Base-by-base conservation (phyloP, 2,329 filamentous ascomycete genomes). In the Pseudogymnoascus pannorum region DNA sequence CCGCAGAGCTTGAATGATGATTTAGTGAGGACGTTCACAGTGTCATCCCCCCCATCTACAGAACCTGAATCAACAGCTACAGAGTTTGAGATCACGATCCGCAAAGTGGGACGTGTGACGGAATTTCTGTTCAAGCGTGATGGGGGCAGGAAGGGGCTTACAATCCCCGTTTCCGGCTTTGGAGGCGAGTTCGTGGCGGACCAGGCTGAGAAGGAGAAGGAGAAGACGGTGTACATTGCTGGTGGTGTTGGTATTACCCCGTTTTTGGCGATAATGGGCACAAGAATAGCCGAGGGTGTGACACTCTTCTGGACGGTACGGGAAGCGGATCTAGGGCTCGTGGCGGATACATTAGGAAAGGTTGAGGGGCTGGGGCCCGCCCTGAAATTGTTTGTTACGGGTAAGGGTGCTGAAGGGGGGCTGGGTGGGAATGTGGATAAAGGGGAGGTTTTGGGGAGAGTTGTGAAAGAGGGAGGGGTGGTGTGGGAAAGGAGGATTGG, bases 241-340 rank as follows among this genome's bases (percentile, higher is more conserved):
- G 89, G 84, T 0, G 91, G 91, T 2, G 88, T 96, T 5, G 91
- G 91, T 0, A 90, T 95, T 64, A 96, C 91, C 26, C 91, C 91
- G 1, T 67, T 94, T 3, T 76, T 95, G n/a, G 84, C 86, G 0
- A 88, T 91, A 67, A 78, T 85, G n/a, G 76, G 75, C 0, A 73
- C 80, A 5, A 70, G 91, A 1, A 72, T 77, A 62, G 64, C 75
- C 4, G 67, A 71, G 1, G 69, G 72, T 3, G 70, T 94, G 36
- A 74, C 68, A 24, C 70, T 94, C 4, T 76, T 91, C 1, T 95
- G 91, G 91, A 86, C 83, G 1, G 66, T 92, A 3, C 77, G 80
- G 5, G 72, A 73, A 0, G 78, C 77, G 2, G 91, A 95, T 72
- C 61, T 89, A 0, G 77, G 77, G 0, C 72, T 94, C 1, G 87